Evolutionary conservation across 2,329 filamentous ascomycete genomes (phyloP).

Genomic region (Alternaria consortialis): DNA sequence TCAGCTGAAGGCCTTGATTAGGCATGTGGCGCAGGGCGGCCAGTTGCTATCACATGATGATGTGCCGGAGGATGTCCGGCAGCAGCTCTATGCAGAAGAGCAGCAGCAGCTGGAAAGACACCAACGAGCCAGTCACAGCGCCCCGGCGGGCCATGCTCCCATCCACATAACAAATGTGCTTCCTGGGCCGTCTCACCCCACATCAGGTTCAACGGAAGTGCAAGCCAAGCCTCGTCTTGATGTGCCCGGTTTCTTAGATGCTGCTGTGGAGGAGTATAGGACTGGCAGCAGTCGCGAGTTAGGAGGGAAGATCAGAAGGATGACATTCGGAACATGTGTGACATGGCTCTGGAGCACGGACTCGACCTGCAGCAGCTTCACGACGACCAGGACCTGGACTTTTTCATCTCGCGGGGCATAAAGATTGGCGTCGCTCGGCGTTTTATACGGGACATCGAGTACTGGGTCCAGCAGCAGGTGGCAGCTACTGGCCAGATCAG

Average conservation of each 20-base stretch:
- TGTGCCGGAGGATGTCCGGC: conserved; percentile 41
- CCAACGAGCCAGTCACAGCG: conserved; percentile 22
- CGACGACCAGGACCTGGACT: conserved; percentile 40
- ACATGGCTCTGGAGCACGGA: conserved; percentile 19
- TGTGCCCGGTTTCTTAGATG: conserved; percentile 26
- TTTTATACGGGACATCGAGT: conserved; percentile 42
- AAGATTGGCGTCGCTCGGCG: conserved; percentile 40
- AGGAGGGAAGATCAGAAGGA: conserved; percentile 18
- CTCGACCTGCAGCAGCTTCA: conserved; percentile 37
- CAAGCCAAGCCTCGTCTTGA: conserved; percentile 16
- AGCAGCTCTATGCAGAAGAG: conserved; percentile 47
- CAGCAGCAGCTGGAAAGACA: conserved; percentile 34
- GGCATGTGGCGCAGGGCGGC: conserved; percentile 35
- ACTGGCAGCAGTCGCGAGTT: conserved; percentile 29
- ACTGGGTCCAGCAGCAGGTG: conserved; percentile 16
- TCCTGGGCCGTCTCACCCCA: conserved; percentile 14
- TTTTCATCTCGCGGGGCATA: conserved; percentile 42
- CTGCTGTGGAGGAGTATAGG: conserved; percentile 22
- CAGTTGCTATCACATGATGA: conserved; percentile 38
- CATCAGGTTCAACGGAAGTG: neutral
- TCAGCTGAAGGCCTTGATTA: conserved; percentile 42
- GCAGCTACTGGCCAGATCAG: neutral
- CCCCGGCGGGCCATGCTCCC: conserved; percentile 28
- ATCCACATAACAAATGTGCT: conserved; percentile 47
- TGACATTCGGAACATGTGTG: conserved; percentile 21